Percentiles rank a stretch among this genome's conserved stretches.
Evolutionary conservation across 306 rosid genomes (phyloP).

Genomic region (Sicyos edulis): DNA sequence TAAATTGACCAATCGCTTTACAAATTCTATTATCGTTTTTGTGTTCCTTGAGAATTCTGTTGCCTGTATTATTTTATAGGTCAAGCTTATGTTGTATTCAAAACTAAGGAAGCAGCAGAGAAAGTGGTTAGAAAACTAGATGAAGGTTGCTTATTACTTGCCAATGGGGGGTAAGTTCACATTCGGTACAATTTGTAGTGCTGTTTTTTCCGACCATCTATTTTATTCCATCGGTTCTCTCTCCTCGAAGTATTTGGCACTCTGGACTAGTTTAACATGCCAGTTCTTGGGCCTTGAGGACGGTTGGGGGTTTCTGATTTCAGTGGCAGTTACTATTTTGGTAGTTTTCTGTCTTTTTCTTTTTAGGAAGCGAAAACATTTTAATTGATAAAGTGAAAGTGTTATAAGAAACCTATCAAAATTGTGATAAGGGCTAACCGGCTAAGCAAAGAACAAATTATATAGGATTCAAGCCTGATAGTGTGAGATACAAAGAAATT

Average conservation of each 20-base stretch:
- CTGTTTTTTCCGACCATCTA: background rate
- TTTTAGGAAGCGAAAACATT: too few species aligned
- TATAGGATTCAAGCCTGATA: too few species aligned
- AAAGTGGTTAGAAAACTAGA: conserved; percentile 45
- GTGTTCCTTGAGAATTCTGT: conserved; percentile 5
- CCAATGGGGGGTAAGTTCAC: conserved; percentile 74
- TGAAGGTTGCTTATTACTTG: conserved; percentile 55
- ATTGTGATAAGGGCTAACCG: too few species aligned
- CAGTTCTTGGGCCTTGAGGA: background rate
- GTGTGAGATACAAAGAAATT: too few species aligned
- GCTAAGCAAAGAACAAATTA: too few species aligned
- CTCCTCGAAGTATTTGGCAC: background rate
- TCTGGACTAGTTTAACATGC: background rate
- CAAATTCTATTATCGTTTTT: conserved; percentile 3
- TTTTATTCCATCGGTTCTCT: background rate
- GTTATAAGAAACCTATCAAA: too few species aligned
- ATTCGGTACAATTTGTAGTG: background rate
- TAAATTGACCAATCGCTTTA: background rate
- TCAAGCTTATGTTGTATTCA: conserved; percentile 72
- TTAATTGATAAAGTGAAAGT: too few species aligned
- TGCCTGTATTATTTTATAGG: conserved; percentile 38
- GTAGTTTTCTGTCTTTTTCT: background rate
- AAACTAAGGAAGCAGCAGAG: conserved; percentile 56
- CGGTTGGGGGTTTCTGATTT: conserved; percentile 2
- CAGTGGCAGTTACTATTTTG: background rate